A percentile compares a stretch with the other conserved stretches of the same genome.
Evolutionary conservation across 441 rosid species (phyloP).

Genomic region (Mallotus repandus): DNA sequence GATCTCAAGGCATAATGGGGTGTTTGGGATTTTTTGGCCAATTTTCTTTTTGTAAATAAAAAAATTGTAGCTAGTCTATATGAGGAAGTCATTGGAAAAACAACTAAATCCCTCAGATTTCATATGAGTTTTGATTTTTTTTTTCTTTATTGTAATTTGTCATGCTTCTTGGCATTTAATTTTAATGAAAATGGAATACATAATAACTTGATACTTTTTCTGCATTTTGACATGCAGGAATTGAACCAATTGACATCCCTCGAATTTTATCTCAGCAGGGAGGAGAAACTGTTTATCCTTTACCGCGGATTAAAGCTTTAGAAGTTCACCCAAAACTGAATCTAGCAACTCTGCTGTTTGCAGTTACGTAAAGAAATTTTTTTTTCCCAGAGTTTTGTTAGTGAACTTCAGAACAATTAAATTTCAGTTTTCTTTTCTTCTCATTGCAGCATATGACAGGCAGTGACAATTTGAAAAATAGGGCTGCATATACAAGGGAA

Average conservation of each 20-base stretch:
- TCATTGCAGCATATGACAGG: slow-evolving; percentile 63
- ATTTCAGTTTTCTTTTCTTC: slow-evolving; percentile 17
- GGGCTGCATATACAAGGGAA: slow-evolving; percentile 90
- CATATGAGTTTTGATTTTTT: not conserved
- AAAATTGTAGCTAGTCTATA: too few relatives aligned
- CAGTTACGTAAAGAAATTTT: slow-evolving; percentile 57
- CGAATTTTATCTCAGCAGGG: slow-evolving; percentile 92
- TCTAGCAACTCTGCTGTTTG: slow-evolving; percentile 83
- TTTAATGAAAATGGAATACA: slow-evolving; percentile 7
- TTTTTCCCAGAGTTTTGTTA: slow-evolving; percentile 16
- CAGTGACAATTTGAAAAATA: slow-evolving; percentile 65
- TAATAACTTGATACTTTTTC: slow-evolving; percentile 24
- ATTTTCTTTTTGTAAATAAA: not conserved
- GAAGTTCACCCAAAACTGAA: slow-evolving; percentile 97
- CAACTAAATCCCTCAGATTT: not conserved
- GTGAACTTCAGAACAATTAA: slow-evolving; percentile 23
- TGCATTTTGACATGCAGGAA: slow-evolving; percentile 54
- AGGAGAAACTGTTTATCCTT: slow-evolving; percentile 97
- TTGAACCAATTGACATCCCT: slow-evolving; percentile 89
- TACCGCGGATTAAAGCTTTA: slow-evolving; percentile 77
- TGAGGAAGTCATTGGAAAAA: not conserved
- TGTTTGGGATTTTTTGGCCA: not conserved
- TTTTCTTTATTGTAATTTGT: not conserved
- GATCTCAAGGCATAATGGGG: not conserved
- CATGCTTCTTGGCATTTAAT: slow-evolving; percentile 6